Conservation (phyloP, 2,329 filamentous ascomycete species). For the Magnaporthales sp. region DNA sequence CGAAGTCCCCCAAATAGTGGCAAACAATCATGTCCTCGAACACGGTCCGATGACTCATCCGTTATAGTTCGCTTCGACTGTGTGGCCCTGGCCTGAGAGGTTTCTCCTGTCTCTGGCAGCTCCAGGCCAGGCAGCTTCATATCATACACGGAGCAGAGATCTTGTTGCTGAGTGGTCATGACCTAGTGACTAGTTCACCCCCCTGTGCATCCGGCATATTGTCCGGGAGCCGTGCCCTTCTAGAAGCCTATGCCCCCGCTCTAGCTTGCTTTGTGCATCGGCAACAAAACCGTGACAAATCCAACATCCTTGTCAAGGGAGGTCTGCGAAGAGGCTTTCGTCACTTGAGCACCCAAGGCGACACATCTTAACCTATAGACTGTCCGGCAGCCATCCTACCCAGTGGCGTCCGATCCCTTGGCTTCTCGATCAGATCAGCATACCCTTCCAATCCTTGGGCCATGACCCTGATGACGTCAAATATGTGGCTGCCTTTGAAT, state of each 20-base stretch:
- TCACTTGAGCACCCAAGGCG: not conserved
- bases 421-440: slow-evolving; percentile 47
- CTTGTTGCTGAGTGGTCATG: not conserved
- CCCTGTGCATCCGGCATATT: not conserved
- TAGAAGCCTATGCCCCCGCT: not conserved
- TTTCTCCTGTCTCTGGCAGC: not conserved
- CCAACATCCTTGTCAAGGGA: no score
- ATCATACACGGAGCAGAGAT: not conserved
- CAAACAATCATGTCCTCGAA: not conserved
- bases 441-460: slow-evolving; percentile 48
- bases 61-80: not conserved
- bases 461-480: slow-evolving; percentile 51
- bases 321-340: not conserved
- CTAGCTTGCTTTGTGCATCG: not conserved
- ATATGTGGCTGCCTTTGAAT: slow-evolving; percentile 53
- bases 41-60: not conserved
- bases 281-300: not conserved
- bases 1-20: no score
- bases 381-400: slow-evolving; percentile 19
- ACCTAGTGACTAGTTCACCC: not conserved
- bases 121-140: not conserved
- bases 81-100: not conserved
- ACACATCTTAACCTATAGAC: not conserved
- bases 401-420: slow-evolving; percentile 36
- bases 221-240: not conserved